Percentiles rank a stretch among this genome's conserved stretches.
These are phyloP conservation scores for Naganishia randhawae DNA, from an alignment of 768 basidiomycete species.

Conservation along the genomic window DNA sequence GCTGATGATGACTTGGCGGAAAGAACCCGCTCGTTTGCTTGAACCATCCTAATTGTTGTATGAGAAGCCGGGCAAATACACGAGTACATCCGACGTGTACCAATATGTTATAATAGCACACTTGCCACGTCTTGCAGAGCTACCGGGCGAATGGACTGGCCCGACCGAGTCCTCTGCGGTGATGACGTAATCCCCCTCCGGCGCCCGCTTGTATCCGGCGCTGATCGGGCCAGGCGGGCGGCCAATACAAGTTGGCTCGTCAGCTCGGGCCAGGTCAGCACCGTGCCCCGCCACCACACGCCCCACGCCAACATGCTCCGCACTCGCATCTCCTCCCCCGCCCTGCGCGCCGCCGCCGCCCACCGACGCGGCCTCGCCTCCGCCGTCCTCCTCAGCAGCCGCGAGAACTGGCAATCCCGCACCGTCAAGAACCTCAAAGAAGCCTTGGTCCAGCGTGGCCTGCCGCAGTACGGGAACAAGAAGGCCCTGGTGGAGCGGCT, in stretches of 20 bases:
- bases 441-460: conserved; percentile 42
- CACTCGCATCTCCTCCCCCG: conserved; percentile 41
- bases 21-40: neutral
- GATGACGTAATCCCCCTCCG: too few relatives aligned
- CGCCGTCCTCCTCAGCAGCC: conserved; percentile 41
- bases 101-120: too few relatives aligned
- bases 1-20: neutral
- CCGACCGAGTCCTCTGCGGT: too few relatives aligned
- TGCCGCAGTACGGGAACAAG: conserved; percentile 57
- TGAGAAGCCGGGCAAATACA: neutral
- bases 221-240: too few relatives aligned
- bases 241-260: too few relatives aligned
- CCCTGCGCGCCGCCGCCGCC: conserved; percentile 14
- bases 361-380: conserved; percentile 40
- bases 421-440: conserved; percentile 44
- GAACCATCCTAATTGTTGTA: neutral
- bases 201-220: too few relatives aligned
- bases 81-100: too few relatives aligned
- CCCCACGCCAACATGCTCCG: conserved; percentile 44
- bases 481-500: conserved; percentile 59
- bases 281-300: too few relatives aligned
- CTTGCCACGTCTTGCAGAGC: too few relatives aligned
- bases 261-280: too few relatives aligned
- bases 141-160: too few relatives aligned
- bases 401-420: conserved; percentile 45